A percentile compares a stretch with the other conserved stretches of the same genome.
Conservation (phyloP, 495 filamentous ascomycete species). For the Acidiella bohemica region DNA sequence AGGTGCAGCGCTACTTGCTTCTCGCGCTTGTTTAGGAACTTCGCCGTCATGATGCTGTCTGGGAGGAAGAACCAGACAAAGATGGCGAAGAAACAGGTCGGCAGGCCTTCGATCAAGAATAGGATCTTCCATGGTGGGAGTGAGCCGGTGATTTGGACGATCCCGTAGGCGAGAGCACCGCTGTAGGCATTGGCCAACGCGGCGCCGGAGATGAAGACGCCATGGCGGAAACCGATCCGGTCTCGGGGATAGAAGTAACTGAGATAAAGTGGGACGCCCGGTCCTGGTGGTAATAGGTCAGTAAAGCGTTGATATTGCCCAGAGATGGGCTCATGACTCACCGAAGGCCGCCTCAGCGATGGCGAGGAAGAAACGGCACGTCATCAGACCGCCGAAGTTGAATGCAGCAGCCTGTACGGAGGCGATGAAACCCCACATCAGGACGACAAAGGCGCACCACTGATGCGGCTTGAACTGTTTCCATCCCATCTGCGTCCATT, state of each 20-base stretch:
- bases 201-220: constrained; percentile 63
- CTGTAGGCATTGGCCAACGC: constrained; percentile 76
- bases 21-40: constrained; percentile 58
- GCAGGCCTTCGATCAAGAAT: constrained; percentile 73
- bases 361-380: constrained; percentile 21
- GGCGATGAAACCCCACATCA: constrained; percentile 25
- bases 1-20: constrained; percentile 49
- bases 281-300: too few relatives aligned
- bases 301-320: too few relatives aligned
- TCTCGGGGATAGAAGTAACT: constrained; percentile 74
- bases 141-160: constrained; percentile 53
- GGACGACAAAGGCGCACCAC: constrained; percentile 22
- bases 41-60: constrained; percentile 53
- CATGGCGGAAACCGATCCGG: constrained; percentile 63
- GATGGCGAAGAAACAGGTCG: constrained; percentile 51
- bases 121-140: constrained; percentile 68
- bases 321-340: too few relatives aligned
- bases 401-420: constrained; percentile 21
- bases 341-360: constrained; percentile 42
- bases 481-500: constrained; percentile 27
- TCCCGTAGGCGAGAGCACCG: constrained; percentile 69
- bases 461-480: constrained; percentile 22
- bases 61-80: constrained; percentile 58
- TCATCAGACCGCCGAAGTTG: constrained; percentile 38
- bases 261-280: constrained; percentile 38